phyloP scores from a whole-genome alignment of 2,329 filamentous ascomycete genomes.

The Ophiostoma angusticollis region DNA sequence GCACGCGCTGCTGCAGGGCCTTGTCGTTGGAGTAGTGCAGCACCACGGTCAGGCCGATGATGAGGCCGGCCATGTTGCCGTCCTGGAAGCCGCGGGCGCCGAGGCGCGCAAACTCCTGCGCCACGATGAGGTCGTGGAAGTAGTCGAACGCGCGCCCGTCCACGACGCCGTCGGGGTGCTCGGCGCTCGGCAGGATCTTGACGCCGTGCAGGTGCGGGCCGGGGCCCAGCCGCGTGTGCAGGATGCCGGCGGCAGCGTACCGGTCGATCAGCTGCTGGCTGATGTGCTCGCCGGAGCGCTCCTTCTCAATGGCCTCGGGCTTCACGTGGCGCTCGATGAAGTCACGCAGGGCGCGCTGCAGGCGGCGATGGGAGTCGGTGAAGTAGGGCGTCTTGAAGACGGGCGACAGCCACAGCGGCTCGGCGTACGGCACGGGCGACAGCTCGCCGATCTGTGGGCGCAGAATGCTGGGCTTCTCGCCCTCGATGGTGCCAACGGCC shows the following conservation, averaged over 20 bases:
- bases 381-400: constrained; percentile 64
- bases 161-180: constrained; percentile 42
- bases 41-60: constrained; percentile 67
- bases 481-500: constrained; percentile 61
- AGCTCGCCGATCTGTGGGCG: constrained; percentile 58
- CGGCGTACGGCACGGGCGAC: constrained; percentile 67
- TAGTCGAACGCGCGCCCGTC: constrained; percentile 76
- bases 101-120: constrained; percentile 58
- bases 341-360: constrained; percentile 57
- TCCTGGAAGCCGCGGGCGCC: constrained; percentile 75
- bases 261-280: constrained; percentile 59
- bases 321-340: constrained; percentile 61
- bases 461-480: constrained; percentile 63
- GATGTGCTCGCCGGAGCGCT: constrained; percentile 61
- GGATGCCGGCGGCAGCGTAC: constrained; percentile 60
- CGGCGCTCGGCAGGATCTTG: constrained; percentile 34
- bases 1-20: constrained; percentile 51
- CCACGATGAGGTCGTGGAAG: constrained; percentile 68
- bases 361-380: constrained; percentile 55
- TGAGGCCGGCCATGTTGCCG: constrained; percentile 78
- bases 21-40: constrained; percentile 64
- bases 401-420: constrained; percentile 70
- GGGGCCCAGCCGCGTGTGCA: constrained; percentile 74
- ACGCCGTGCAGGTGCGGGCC: constrained; percentile 69
- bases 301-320: constrained; percentile 64